These are phyloP conservation scores for Dittrichia graveolens DNA, from an alignment of 129 eudicot genomes.

Conservation along the genomic window DNA sequence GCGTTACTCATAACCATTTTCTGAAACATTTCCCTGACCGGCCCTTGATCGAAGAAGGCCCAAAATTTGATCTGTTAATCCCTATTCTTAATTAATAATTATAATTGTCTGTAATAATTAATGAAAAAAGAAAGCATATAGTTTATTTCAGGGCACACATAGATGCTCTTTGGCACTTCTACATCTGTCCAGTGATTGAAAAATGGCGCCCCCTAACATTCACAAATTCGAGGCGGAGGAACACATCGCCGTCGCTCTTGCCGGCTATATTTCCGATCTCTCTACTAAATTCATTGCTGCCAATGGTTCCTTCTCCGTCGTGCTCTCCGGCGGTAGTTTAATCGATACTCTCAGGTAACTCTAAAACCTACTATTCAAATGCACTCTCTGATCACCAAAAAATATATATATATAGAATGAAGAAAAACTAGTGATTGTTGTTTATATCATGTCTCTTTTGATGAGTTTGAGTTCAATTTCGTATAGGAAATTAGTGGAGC, in stretches of 20 bases:
- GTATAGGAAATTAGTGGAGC: conserved; percentile 29
- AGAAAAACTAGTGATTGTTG: background rate
- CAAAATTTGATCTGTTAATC: too few relatives aligned
- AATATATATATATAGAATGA: too few relatives aligned
- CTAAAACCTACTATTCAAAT: background rate
- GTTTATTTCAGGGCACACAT: background rate
- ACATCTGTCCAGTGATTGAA: conserved; percentile 4
- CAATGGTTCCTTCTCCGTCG: conserved; percentile 78
- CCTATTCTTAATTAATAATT: too few relatives aligned
- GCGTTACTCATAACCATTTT: too few relatives aligned
- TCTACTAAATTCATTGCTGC: conserved; percentile 55
- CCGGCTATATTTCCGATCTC: conserved; percentile 54
- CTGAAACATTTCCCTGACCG: too few relatives aligned
- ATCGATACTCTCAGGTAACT: conserved; percentile 75
- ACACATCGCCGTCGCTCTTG: conserved; percentile 64
- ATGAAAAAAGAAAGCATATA: background rate
- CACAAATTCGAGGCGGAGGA: conserved; percentile 42
- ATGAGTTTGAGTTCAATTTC: background rate
- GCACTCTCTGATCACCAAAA: conserved; percentile 5
- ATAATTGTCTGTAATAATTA: too few relatives aligned
- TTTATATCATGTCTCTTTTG: background rate
- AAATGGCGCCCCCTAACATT: conserved; percentile 27
- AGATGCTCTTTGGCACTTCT: background rate
- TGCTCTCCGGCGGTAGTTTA: conserved; percentile 75
- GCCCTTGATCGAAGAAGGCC: too few relatives aligned